A percentile compares a stretch with the other conserved stretches of the same genome.
Conservation (phyloP, 2,329 filamentous ascomycete genomes). For the Keithomyces neogunnii region DNA sequence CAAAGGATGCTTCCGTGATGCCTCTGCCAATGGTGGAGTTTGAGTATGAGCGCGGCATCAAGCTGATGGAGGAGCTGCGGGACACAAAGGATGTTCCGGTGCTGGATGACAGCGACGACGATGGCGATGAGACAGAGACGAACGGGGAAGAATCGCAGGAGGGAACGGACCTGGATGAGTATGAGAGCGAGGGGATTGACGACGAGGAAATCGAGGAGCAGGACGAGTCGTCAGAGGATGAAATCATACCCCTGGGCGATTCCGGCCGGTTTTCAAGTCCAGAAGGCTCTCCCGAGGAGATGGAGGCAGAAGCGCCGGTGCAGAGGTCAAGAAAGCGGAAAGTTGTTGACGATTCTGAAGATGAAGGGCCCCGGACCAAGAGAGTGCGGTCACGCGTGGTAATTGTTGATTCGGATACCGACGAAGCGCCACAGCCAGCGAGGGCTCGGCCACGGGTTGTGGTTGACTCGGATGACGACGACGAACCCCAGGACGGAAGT, state of each 20-base stretch:
- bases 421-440: slow-evolving; percentile 13
- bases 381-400: neutral
- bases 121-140: slow-evolving; percentile 9
- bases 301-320: neutral
- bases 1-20: slow-evolving; percentile 8
- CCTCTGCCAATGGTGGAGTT: slow-evolving; percentile 24
- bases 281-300: slow-evolving; percentile 4
- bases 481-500: neutral
- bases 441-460: slow-evolving; percentile 15
- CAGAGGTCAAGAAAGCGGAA: slow-evolving; percentile 18
- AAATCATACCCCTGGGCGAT: neutral
- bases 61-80: slow-evolving; percentile 11
- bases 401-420: slow-evolving; percentile 4
- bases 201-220: slow-evolving; percentile 21
- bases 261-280: slow-evolving; percentile 4
- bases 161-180: slow-evolving; percentile 17
- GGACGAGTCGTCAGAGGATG: slow-evolving; percentile 13
- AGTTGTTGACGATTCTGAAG: slow-evolving; percentile 21
- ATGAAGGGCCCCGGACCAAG: slow-evolving; percentile 3
- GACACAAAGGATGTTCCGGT: slow-evolving; percentile 1
- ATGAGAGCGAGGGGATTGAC: slow-evolving; percentile 32
- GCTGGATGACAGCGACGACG: slow-evolving; percentile 7
- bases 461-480: slow-evolving; percentile 11
- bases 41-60: slow-evolving; percentile 11
- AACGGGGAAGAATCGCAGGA: slow-evolving; percentile 7